Percentiles rank a stretch among this genome's conserved stretches.
phyloP scores from a whole-genome alignment of 192 early-diverging fungal species.

The Glomus cerebriforme region DNA sequence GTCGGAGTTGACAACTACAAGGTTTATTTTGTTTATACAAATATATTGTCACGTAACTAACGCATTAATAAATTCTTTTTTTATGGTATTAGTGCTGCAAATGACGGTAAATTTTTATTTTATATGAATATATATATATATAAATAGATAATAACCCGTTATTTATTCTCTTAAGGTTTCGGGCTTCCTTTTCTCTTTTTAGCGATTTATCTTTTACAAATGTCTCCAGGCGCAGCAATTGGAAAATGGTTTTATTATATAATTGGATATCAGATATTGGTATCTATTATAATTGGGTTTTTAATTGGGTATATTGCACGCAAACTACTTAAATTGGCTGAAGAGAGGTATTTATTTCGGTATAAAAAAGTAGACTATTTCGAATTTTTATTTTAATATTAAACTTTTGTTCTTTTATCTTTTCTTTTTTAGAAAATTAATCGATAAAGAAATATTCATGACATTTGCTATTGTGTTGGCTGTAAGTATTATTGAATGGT shows the following conservation, averaged over 20 bases:
- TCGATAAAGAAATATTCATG: conserved; percentile 80
- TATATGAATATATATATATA: not conserved
- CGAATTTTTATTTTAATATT: not conserved
- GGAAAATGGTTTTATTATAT: conserved; percentile 72
- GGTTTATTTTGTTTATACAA: no score
- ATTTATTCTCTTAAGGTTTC: conserved; percentile 53
- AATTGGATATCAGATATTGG: conserved; percentile 73
- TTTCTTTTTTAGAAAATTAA: conserved; percentile 44
- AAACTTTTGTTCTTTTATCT: no score
- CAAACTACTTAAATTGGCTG: conserved; percentile 64
- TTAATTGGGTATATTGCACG: conserved; percentile 69
- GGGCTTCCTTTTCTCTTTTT: conserved; percentile 83
- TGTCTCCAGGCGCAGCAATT: conserved; percentile 59
- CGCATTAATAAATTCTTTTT: not conserved
- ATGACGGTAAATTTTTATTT: conserved; percentile 62
- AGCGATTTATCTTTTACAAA: conserved; percentile 66
- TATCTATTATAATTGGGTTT: conserved; percentile 71
- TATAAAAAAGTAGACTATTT: not conserved
- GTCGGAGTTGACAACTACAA: not conserved
- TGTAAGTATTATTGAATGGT: conserved; percentile 29
- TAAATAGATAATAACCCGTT: conserved; percentile 66
- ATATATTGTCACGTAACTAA: no score
- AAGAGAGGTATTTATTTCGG: conserved; percentile 47
- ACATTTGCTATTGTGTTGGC: conserved; percentile 73
- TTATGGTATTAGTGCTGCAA: conserved; percentile 60